A percentile compares a stretch with the other conserved stretches of the same genome.
These are phyloP conservation scores for Alternaria infectoria DNA, from an alignment of 2,329 filamentous ascomycete species.

Conservation along the genomic window DNA sequence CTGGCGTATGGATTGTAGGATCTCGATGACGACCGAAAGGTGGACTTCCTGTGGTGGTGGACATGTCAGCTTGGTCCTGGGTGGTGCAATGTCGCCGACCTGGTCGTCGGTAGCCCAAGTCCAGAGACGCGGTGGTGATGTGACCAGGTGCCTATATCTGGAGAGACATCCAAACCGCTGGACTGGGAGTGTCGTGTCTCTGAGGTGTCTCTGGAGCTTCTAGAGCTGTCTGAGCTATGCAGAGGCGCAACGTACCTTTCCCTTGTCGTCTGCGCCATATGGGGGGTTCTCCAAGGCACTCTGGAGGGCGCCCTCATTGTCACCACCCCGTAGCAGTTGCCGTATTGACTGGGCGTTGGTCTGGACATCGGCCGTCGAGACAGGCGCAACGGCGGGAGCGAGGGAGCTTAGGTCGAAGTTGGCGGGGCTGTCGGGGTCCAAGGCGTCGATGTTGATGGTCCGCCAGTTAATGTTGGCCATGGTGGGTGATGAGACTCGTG, in stretches of 20 bases:
- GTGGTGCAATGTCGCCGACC: slow-evolving; percentile 27
- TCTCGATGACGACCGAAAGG: slow-evolving; percentile 86
- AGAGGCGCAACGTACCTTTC: slow-evolving; percentile 54
- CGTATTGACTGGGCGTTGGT: slow-evolving; percentile 80
- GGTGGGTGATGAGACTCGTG: slow-evolving; percentile 15
- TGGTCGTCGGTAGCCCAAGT: slow-evolving; percentile 31
- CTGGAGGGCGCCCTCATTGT: slow-evolving; percentile 84
- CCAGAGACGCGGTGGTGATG: slow-evolving; percentile 29
- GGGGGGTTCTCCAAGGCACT: slow-evolving; percentile 86
- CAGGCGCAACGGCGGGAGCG: slow-evolving; percentile 75
- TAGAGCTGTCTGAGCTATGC: slow-evolving; percentile 6
- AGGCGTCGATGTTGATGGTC: slow-evolving; percentile 91
- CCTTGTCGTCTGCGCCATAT: slow-evolving; percentile 63
- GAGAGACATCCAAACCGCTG: slow-evolving; percentile 30
- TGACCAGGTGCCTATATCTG: slow-evolving; percentile 19
- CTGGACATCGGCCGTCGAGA: slow-evolving; percentile 79
- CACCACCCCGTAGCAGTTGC: slow-evolving; percentile 84
- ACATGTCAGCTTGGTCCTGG: slow-evolving; percentile 36
- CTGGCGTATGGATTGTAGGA: slow-evolving; percentile 94
- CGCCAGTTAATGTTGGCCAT: slow-evolving; percentile 69
- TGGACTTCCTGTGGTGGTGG: slow-evolving; percentile 72
- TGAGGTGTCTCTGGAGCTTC: background rate
- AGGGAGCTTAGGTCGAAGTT: slow-evolving; percentile 92
- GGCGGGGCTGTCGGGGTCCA: slow-evolving; percentile 85
- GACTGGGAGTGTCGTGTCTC: slow-evolving; percentile 8